Conservation (phyloP, 805 yeast genomes). For the Candida glaebosa region DNA sequence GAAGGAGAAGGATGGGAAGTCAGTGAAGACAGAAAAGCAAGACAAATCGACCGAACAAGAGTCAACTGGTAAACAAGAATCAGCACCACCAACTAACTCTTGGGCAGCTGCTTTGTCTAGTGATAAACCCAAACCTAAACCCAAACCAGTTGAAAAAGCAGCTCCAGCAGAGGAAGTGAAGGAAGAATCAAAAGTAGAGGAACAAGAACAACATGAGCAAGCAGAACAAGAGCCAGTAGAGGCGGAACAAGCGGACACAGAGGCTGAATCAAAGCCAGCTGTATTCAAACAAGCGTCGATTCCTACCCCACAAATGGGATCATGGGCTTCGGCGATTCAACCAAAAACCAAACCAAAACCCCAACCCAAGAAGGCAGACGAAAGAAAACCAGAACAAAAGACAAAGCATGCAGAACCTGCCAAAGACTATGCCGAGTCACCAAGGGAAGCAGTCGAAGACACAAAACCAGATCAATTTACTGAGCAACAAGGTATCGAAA, state of each 20-base stretch:
- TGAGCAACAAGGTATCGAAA: constrained; percentile 7
- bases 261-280: constrained; percentile 14
- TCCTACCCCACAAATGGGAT: constrained; percentile 47
- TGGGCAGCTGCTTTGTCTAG: constrained; percentile 44
- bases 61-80: not conserved
- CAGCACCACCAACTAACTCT: constrained; percentile 24
- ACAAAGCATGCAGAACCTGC: constrained; percentile 57
- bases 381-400: constrained; percentile 20
- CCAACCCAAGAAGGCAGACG: constrained; percentile 22
- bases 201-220: constrained; percentile 14
- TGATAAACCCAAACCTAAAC: constrained; percentile 34
- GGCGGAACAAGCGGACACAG: constrained; percentile 6
- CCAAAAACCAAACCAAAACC: constrained; percentile 48
- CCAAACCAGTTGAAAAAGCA: constrained; percentile 17
- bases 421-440: constrained; percentile 16
- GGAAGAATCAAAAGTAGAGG: constrained; percentile 9
- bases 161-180: constrained; percentile 8
- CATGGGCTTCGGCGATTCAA: constrained; percentile 71
- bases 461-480: constrained; percentile 6
- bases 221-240: constrained; percentile 9
- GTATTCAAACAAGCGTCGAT: constrained; percentile 35
- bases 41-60: not conserved
- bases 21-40: not conserved
- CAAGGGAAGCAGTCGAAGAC: constrained; percentile 20
- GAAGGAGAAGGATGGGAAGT: not conserved